Evolutionary conservation across 495 filamentous ascomycete genomes (phyloP).

Genomic region (Lasiosphaeria hispida): DNA sequence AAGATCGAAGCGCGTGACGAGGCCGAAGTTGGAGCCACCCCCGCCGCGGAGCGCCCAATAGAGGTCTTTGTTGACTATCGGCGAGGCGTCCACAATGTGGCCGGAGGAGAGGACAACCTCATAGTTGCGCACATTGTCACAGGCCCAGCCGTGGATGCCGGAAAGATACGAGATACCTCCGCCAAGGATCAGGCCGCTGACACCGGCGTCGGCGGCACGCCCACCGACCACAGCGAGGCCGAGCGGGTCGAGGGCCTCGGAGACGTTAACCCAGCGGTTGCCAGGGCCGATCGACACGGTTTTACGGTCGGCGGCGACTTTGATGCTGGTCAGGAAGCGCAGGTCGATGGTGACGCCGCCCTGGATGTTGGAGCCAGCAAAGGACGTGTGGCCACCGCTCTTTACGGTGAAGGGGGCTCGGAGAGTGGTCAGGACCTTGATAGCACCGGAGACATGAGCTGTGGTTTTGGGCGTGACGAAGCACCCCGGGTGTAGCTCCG

Average conservation of each 20-base stretch:
- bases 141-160: constrained; percentile 25
- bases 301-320: constrained; percentile 31
- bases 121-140: constrained; percentile 47
- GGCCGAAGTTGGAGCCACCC: constrained; percentile 56
- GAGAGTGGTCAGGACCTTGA: constrained; percentile 30
- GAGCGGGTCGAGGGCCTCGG: constrained; percentile 43
- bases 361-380: constrained; percentile 47
- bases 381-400: constrained; percentile 53
- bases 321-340: constrained; percentile 40
- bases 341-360: constrained; percentile 58
- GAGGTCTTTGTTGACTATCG: constrained; percentile 44
- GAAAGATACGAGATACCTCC: constrained; percentile 49
- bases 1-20: constrained; percentile 46
- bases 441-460: constrained; percentile 37
- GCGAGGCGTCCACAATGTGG: constrained; percentile 42
- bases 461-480: constrained; percentile 39
- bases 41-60: constrained; percentile 60
- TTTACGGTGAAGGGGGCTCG: constrained; percentile 50
- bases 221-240: constrained; percentile 53
- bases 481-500: constrained; percentile 37
- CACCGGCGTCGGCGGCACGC: constrained; percentile 54
- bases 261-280: constrained; percentile 54
- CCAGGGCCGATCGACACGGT: constrained; percentile 46
- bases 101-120: constrained; percentile 50
- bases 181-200: constrained; percentile 58